Base-by-base conservation (phyloP, 2,329 filamentous ascomycete genomes). In the Periconia digitata region DNA sequence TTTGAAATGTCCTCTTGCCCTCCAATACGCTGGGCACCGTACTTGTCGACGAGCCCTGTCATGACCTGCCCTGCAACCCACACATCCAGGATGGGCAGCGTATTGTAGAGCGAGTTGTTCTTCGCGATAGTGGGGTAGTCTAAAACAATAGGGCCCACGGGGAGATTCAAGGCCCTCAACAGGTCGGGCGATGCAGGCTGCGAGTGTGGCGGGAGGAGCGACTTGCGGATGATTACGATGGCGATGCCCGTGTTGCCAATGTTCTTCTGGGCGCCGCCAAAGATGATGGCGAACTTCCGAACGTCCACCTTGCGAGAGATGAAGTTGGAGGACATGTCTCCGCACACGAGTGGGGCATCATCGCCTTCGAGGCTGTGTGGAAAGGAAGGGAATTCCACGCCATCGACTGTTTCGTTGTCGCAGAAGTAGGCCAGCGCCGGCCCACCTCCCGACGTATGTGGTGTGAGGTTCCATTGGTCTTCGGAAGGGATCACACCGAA, bases 81-180 rank as follows among this genome's bases (percentile, higher is more conserved):
- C 32, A 96, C 88, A 69, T 92, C 92, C 64, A 97, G 96, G 64
- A 97, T 95, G 63, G 90, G 92, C 10, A 97, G 77, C 0, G 92
- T 97, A 74, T 97, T 97, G 77, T 97, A 97, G 22, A 97, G 80
- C 60, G 88, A 94, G 76, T 95, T 94, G 76, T 95, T 95, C 79
- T 95, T 95, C 35, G 89, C 86, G 57, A 94, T 87, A 0, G 83
- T 90, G 53, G 90, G 86, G 66, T 92, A 97, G 55, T 89, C 83
- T 40, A 97, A 76, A 37, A 96, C 82, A 16, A 89, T 82, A 2
- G 92, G 91, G 0, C 86, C 85, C 35, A 94, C 82, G 1, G 89
- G 84, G n/a, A 95, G 76, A 17, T 83, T 84, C 8, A 96, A 81
- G 50, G 85, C 79, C 50, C 91, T 82, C 64, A 96, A 76, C 40